These are phyloP conservation scores for Amanita pseudoporphyria DNA, from an alignment of 768 basidiomycete genomes.

Conservation along the genomic window DNA sequence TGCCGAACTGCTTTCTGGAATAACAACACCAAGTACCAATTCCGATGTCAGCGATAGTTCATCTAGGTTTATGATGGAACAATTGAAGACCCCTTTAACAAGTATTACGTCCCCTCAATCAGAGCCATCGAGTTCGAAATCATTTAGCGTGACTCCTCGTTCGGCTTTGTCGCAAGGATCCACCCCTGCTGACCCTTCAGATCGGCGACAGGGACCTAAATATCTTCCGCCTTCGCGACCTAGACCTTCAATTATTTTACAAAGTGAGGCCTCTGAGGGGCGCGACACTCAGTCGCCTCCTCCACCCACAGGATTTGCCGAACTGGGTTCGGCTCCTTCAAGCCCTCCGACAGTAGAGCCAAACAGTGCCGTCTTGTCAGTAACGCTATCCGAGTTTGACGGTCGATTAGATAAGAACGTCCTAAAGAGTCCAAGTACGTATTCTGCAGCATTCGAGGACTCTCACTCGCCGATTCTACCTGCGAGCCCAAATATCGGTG, in stretches of 20 bases:
- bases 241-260: conserved; percentile 23
- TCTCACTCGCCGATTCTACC: conserved; percentile 20
- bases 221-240: conserved; percentile 7
- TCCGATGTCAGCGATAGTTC: not conserved
- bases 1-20: conserved; percentile 5
- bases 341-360: conserved; percentile 7
- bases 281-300: conserved; percentile 10
- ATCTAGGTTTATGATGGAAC: not conserved
- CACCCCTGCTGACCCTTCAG: not conserved
- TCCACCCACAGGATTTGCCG: conserved; percentile 13
- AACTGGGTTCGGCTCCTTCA: conserved; percentile 12
- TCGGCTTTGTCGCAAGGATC: not conserved
- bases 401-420: conserved; percentile 7
- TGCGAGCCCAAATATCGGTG: conserved; percentile 3
- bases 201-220: not conserved
- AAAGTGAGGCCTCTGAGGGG: conserved; percentile 12
- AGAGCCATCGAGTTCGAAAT: not conserved
- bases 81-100: not conserved
- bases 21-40: not conserved
- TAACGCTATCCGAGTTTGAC: conserved; percentile 11
- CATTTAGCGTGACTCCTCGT: not conserved
- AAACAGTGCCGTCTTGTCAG: not conserved
- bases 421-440: not conserved
- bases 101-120: conserved; percentile 1
- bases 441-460: conserved; percentile 19